A percentile compares a stretch with the other conserved stretches of the same genome.
Evolutionary conservation across 176 grass and related monocot genomes (phyloP).

Genomic region (Phyllostachys edulis): DNA sequence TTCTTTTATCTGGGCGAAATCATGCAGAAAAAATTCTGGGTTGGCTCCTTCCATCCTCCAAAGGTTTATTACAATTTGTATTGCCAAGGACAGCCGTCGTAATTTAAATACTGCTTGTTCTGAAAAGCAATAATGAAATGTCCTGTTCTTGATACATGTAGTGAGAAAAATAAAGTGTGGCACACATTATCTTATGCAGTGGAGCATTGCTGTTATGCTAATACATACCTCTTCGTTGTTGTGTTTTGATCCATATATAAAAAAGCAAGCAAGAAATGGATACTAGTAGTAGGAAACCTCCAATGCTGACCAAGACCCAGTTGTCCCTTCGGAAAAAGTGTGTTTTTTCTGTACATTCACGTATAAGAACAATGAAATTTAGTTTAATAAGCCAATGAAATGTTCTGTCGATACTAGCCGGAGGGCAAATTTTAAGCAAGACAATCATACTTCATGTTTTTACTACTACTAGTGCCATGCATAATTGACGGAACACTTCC

Average conservation of each 20-base stretch:
- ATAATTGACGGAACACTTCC: conserved; percentile 13
- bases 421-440: too few relatives aligned
- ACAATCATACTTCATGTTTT: background rate
- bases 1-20: conserved; percentile 14
- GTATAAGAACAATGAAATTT: background rate
- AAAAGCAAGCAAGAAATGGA: conserved; percentile 19
- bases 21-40: conserved; percentile 3
- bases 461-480: background rate
- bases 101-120: conserved; percentile 22
- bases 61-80: conserved; percentile 1
- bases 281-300: conserved; percentile 19
- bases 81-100: background rate
- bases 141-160: background rate
- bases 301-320: background rate
- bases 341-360: background rate
- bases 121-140: conserved; percentile 12
- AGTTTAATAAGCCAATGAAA: conserved; percentile 13
- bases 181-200: background rate
- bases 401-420: background rate
- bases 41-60: conserved; percentile 5
- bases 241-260: conserved; percentile 41
- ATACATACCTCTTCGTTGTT: conserved; percentile 25
- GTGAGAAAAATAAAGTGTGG: background rate
- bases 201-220: background rate
- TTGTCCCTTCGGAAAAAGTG: background rate